A percentile compares a stretch with the other conserved stretches of the same genome.
Conservation (phyloP, 179 eudicot species). For the Gypsophila paniculata region DNA sequence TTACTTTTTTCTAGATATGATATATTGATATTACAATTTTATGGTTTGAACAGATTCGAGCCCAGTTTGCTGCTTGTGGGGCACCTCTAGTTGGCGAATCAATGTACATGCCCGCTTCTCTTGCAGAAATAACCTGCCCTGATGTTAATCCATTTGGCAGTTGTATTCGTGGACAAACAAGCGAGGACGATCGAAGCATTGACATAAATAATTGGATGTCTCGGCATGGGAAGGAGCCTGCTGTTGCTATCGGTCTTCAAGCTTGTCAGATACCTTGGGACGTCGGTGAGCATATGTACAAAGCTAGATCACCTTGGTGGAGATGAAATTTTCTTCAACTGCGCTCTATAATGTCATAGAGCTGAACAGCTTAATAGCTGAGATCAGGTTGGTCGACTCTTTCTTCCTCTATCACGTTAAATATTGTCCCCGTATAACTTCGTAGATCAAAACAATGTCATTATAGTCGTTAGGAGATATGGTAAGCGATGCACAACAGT, state of each 20-base stretch:
- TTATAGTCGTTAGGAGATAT: no score
- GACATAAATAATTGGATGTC: conserved; percentile 68
- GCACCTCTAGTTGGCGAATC: conserved; percentile 95
- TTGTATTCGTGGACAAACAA: conserved; percentile 35
- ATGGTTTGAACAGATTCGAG: conserved; percentile 59
- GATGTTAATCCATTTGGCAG: conserved; percentile 64
- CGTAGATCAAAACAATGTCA: no score
- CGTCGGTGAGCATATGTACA: conserved; percentile 57
- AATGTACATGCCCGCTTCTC: conserved; percentile 85
- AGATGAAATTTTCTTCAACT: conserved; percentile 36
- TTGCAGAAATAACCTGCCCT: conserved; percentile 58
- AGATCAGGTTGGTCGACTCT: conserved; percentile 20
- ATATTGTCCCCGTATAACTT: no score
- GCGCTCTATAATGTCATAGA: background rate
- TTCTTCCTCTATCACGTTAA: background rate
- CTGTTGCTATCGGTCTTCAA: conserved; percentile 84
- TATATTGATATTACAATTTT: background rate
- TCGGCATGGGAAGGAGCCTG: conserved; percentile 80
- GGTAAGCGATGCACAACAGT: no score
- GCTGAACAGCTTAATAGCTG: background rate
- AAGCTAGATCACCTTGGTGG: conserved; percentile 96
- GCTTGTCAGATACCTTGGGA: conserved; percentile 97
- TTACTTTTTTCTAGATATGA: background rate
- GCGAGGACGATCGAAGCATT: conserved; percentile 40
- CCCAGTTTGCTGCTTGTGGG: conserved; percentile 87